Evolutionary conservation across 2,329 filamentous ascomycete genomes (phyloP).

Genomic region (Plectosphaerella sp.): DNA sequence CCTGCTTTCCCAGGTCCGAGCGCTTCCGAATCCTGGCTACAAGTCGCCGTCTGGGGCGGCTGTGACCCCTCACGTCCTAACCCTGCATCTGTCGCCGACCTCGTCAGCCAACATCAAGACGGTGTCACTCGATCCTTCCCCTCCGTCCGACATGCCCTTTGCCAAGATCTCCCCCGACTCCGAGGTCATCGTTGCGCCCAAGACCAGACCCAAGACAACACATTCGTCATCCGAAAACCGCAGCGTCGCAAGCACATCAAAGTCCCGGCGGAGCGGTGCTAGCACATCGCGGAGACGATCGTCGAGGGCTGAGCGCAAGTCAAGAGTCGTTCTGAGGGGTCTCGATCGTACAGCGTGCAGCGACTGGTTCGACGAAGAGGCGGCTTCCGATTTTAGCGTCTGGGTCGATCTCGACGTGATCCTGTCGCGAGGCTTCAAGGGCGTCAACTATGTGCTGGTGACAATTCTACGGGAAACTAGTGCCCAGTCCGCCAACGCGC

Average conservation of each 20-base stretch:
- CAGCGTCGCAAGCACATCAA: constrained; percentile 75
- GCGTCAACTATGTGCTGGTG: constrained; percentile 71
- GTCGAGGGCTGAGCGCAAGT: constrained; percentile 59
- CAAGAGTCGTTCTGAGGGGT: constrained; percentile 73
- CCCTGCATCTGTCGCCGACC: constrained; percentile 88
- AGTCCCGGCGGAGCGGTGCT: constrained; percentile 72
- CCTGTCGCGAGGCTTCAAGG: constrained; percentile 66
- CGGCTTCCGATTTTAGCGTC: constrained; percentile 59
- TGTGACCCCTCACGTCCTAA: constrained; percentile 70
- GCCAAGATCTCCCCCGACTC: constrained; percentile 91
- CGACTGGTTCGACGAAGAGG: constrained; percentile 73
- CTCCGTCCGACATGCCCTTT: constrained; percentile 66
- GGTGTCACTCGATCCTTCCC: constrained; percentile 73
- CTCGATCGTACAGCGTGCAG: constrained; percentile 65
- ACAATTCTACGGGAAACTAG: constrained; percentile 7
- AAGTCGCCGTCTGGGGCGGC: constrained; percentile 43
- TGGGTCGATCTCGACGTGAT: constrained; percentile 84
- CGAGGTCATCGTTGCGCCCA: constrained; percentile 95
- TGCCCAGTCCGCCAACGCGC: neutral
- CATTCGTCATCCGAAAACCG: constrained; percentile 67
- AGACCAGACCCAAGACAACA: constrained; percentile 69
- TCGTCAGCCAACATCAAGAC: constrained; percentile 91
- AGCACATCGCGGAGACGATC: constrained; percentile 61
- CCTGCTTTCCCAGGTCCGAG: constrained; percentile 86
- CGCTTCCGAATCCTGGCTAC: constrained; percentile 80